Evolutionary conservation across 345 rosid genomes (phyloP).

Genomic region (Balakata baccata): DNA sequence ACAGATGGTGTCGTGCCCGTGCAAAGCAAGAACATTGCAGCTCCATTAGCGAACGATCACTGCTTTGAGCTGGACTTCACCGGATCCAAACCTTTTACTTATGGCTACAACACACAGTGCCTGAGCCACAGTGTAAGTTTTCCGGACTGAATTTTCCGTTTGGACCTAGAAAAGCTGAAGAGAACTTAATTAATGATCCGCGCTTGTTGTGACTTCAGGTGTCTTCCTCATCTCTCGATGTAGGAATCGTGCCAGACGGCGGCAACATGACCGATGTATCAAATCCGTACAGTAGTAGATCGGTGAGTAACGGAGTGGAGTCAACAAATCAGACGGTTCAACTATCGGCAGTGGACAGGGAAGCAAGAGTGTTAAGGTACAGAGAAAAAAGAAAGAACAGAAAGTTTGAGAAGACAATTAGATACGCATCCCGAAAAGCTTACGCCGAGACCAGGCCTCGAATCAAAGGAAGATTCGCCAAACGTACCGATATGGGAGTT

Average conservation of each 20-base stretch:
- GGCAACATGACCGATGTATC: conserved; percentile 60
- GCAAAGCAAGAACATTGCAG: conserved; percentile 36
- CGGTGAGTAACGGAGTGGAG: conserved; percentile 39
- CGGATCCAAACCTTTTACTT: conserved; percentile 45
- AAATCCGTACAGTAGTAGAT: conserved; percentile 37
- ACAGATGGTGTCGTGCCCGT: conserved; percentile 89
- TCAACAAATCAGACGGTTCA: conserved; percentile 48
- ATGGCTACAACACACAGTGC: conserved; percentile 44
- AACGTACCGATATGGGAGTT: conserved; percentile 44
- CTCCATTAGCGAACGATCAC: conserved; percentile 43
- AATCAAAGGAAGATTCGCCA: conserved; percentile 90
- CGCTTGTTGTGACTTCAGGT: conserved; percentile 37
- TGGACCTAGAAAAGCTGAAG: not conserved
- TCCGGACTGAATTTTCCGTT: not conserved
- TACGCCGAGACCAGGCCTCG: conserved; percentile 89
- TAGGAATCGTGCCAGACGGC: conserved; percentile 90
- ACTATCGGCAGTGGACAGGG: conserved; percentile 75
- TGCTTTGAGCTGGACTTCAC: conserved; percentile 60
- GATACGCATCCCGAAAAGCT: conserved; percentile 89
- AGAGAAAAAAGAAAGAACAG: conserved; percentile 96
- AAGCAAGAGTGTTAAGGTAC: conserved; percentile 92
- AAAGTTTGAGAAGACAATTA: conserved; percentile 93
- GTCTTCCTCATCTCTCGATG: conserved; percentile 84
- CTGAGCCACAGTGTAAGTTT: conserved; percentile 67
- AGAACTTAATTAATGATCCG: not conserved